phyloP scores from a whole-genome alignment of 2,329 filamentous ascomycete species.

The Nigrospora sphaerica region DNA sequence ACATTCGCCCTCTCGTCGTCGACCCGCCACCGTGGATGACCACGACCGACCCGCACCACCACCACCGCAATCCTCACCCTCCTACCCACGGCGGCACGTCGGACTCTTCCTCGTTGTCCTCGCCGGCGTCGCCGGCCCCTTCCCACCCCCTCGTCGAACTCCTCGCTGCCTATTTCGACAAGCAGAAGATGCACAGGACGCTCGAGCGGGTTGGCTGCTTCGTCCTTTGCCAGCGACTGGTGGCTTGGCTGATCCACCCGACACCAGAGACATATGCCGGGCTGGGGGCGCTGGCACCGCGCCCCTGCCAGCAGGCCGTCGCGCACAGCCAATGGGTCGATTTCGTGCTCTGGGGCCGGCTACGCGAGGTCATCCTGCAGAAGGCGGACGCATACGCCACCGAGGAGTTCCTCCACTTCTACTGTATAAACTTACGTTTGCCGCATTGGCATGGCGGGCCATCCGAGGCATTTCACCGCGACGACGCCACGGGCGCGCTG shows the following conservation, averaged over 20 bases:
- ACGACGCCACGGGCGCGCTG: conserved; percentile 17
- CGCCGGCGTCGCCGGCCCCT: neutral
- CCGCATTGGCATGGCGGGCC: conserved; percentile 25
- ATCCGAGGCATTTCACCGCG: conserved; percentile 14
- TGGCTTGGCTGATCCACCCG: conserved; percentile 23
- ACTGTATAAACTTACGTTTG: conserved; percentile 23
- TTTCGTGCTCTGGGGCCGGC: conserved; percentile 21
- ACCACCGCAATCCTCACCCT: neutral
- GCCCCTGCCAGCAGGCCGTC: conserved; percentile 17
- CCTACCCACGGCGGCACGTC: too few relatives aligned
- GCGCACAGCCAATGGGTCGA: conserved; percentile 25
- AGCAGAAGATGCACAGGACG: conserved; percentile 16
- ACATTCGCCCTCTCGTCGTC: conserved; percentile 24
- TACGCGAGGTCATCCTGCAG: conserved; percentile 26
- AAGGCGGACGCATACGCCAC: conserved; percentile 28
- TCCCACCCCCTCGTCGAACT: conserved; percentile 22
- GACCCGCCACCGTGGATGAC: conserved; percentile 14
- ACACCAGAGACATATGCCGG: conserved; percentile 19
- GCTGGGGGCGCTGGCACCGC: conserved; percentile 16
- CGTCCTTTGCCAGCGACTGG: conserved; percentile 20
- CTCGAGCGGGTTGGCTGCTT: conserved; percentile 25
- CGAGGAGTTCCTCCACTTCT: conserved; percentile 26
- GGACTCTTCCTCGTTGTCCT: conserved; percentile 1
- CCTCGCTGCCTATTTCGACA: conserved; percentile 20
- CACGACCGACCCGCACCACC: conserved; percentile 15